These are phyloP conservation scores for Phyllosticta paracitricarpa DNA, from an alignment of 2,329 filamentous ascomycete genomes.

Conservation along the genomic window DNA sequence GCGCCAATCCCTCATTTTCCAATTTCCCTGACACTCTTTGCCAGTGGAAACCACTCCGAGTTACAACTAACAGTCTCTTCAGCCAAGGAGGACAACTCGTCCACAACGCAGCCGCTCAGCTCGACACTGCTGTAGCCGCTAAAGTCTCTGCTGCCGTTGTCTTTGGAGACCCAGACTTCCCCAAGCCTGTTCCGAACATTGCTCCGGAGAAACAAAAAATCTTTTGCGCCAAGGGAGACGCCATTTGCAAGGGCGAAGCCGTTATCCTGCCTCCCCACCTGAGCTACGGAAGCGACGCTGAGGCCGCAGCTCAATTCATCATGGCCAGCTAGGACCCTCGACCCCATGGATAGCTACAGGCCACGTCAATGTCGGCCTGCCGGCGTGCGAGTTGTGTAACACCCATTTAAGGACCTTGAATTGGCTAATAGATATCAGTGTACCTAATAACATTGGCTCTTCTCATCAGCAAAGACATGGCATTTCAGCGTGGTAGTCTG, in stretches of 20 bases:
- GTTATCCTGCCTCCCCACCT: conserved; percentile 25
- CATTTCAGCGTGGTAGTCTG: not conserved
- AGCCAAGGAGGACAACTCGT: conserved; percentile 34
- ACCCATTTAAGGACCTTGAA: not conserved
- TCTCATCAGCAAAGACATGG: not conserved
- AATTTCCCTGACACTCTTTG: not conserved
- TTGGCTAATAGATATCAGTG: not conserved
- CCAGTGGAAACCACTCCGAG: not conserved
- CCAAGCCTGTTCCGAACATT: conserved; percentile 23
- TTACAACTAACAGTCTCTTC: not conserved
- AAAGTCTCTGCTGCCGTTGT: conserved; percentile 1
- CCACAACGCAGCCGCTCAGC: conserved; percentile 31
- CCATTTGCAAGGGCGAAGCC: conserved; percentile 23
- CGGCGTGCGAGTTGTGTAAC: not conserved
- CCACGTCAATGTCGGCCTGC: not conserved
- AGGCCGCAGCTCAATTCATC: conserved; percentile 21
- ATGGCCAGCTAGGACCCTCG: not conserved
- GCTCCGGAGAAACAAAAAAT: conserved; percentile 22
- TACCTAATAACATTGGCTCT: not conserved
- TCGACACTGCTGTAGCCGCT: not conserved
- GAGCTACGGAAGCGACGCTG: conserved; percentile 24
- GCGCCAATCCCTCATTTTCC: not conserved
- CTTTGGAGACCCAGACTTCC: conserved; percentile 28
- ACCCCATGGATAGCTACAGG: no score
- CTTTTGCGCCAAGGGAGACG: conserved; percentile 26